Base-by-base conservation (phyloP, 169 alveolate genomes). In the Plasmodium malariae region DNA sequence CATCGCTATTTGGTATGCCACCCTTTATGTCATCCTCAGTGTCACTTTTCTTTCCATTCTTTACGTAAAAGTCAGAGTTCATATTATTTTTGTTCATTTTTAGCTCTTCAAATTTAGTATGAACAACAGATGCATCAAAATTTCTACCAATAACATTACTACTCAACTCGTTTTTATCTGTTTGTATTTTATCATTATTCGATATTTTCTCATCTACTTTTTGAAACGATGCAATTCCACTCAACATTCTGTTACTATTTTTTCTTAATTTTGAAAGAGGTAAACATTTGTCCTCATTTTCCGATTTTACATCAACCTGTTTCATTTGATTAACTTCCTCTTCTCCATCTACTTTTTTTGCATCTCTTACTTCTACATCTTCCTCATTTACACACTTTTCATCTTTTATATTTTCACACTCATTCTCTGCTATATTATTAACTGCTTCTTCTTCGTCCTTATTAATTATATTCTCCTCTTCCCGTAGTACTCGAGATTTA, bases 111-210 rank as follows among this genome's bases (percentile, higher is more conserved):
- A 49, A 17, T 83, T 83, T 67, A 2, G 14, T 17, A 51, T 83
- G 70, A 48, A 83, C 21, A 24, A 26, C 49, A 34, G 6, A 21
- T 49, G 65, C 91, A 59, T 67, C 67, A 5, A 73, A 67, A 83
- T 49, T 59, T 19, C 30, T 67, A 0, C 24, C 68, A 37, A 6
- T 21, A 26, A 59, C 30, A 59, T 32, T 26, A 40, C 34, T 28
- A 28, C 21, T 68, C 72, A 67, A 2, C 37, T 51, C 67, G 37
- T 49, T 51, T 36, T 57, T 68, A 24, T 54, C 62, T 49, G 2
- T 40, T 51, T 48, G 26, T 26, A 28, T 40, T 14, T 40, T 74
- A 60, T 62, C 68, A 17, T 43, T 37, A 59, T 59, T 55, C 24
- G 17, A 12, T 28, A 36, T 30, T 34, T 67, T 34, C 17, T 37